Evolutionary conservation across 177 flowering plant species (phyloP), one percentile per base, ranked within the genome.

Genomic region (Telopea speciosissima): DNA sequence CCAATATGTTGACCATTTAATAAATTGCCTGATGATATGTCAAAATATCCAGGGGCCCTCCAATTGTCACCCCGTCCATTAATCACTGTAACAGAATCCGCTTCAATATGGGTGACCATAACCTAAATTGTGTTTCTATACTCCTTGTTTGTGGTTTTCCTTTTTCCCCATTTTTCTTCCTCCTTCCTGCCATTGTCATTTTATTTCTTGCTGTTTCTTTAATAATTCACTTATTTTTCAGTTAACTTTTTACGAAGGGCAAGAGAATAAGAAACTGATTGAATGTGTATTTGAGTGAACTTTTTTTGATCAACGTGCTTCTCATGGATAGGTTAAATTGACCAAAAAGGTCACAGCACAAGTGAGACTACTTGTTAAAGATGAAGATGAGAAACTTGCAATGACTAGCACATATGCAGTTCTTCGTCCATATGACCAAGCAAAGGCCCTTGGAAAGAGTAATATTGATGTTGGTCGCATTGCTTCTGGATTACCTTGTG

Each of bases 401-500:
- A 82, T 85, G 80, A 75, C 84, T 61, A 83, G 88, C 68, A 69
- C 90, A 49, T 89, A 84, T 82, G 89, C 84, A 71, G 91, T 91
- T 44, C 79, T 93, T 79, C 90, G 82, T 62, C 95, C 94, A 17
- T 96, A 96, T 82, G 99, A 93, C 77, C 98, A 96, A 87, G 99
- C 97, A 70, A 96, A 82, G 79, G 99, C 99, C 66, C 92, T 96
- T 67, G 99, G 99, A 62, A 96, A 93, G 82, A 91, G 88, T 45
- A 91, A 85, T 69, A 96, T 96, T 74, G 98, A 96, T 81, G 88
- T 90, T 70, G 96, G 81, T 74, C 91, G 98, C 40, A 93, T 96
- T 76, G 97, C 96, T 79, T 96, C 99, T 74, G 99, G 99, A 70
- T 86, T 96, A 70, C 99, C 99, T 28, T 96, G 99, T 84, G 99